Conservation (phyloP, 441 rosid genomes). For the Sinapis alba region DNA sequence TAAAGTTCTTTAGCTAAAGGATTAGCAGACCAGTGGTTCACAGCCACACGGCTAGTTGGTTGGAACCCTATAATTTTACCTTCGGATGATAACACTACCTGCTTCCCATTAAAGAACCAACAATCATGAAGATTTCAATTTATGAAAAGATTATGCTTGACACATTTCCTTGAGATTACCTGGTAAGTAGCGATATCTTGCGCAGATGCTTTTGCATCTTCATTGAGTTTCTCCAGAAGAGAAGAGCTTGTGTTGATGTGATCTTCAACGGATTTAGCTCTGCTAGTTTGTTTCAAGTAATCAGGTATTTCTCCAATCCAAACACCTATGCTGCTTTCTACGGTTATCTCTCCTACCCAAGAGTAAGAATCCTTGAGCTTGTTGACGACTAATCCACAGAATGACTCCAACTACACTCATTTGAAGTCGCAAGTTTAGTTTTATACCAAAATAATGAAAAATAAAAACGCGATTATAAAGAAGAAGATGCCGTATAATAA, state of each 20-base stretch:
- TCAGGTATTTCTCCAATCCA: slow-evolving; percentile 74
- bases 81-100: slow-evolving; percentile 69
- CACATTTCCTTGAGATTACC: slow-evolving; percentile 44
- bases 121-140: neutral
- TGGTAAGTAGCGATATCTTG: slow-evolving; percentile 78
- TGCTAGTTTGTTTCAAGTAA: slow-evolving; percentile 49
- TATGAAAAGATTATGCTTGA: neutral
- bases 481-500: neutral
- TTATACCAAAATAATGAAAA: neutral
- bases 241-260: slow-evolving; percentile 42
- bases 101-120: slow-evolving; percentile 7
- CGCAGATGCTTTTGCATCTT: slow-evolving; percentile 56
- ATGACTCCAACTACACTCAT: slow-evolving; percentile 52
- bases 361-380: slow-evolving; percentile 66
- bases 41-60: slow-evolving; percentile 72
- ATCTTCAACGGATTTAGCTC: slow-evolving; percentile 42
- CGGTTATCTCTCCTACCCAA: slow-evolving; percentile 58
- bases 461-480: slow-evolving; percentile 3
- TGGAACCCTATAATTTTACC: slow-evolving; percentile 76
- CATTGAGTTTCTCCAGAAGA: slow-evolving; percentile 43
- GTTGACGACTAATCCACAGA: slow-evolving; percentile 48
- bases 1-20: slow-evolving; percentile 78
- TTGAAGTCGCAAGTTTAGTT: slow-evolving; percentile 31
- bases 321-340: slow-evolving; percentile 51
- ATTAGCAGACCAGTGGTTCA: slow-evolving; percentile 78